Base-by-base conservation (phyloP, 257 asterid genomes). In the Apocynum venetum region DNA sequence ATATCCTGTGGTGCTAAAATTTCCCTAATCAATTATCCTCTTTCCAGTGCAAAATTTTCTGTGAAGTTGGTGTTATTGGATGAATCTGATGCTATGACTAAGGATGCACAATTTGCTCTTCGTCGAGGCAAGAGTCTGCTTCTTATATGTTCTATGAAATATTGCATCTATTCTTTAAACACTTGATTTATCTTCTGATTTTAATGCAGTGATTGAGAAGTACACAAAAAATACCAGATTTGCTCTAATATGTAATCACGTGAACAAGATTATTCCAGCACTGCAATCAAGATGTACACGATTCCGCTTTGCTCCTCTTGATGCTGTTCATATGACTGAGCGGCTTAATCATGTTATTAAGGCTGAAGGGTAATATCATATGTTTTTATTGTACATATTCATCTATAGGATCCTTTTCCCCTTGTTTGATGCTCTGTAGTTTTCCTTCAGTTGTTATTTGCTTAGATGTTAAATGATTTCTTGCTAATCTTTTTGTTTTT, bases 51-150 rank as follows among this genome's bases (percentile, higher is more conserved):
- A 70, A 93, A 93, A 82, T 64, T 88, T 71, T 80, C 97, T 63
- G 96, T 96, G 53, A 96, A 96, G 84, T 68, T 96, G 88, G 91
- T 96, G 78, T 84, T 96, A 63, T 82, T 96, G 93, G 99, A 96
- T 66, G 99, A 96, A 85, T 88, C 98, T 77, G 99, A 96, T 90
- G 99, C 99, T 74, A 96, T 96, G 99, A 96, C 98, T 72, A 96
- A 96, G 90, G 99, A 96, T 83, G 99, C 99, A 72, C 98, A 96
- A 80, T 91, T 93, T 79, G 97, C 99, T 77, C 88, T 96, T 43
- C 99, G 99, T 11, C 89, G 99, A 93, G 99, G 99, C 90, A 88
- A 83, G 88, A 70, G 75, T 25, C 49, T 61, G 61, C 60, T 79
- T 55, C 73, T 49, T 74, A 14, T 55, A 52, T 41, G 25, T 81